Evolutionary conservation across 345 rosid species (phyloP).

Genomic region (Streptanthus diversifolius): DNA sequence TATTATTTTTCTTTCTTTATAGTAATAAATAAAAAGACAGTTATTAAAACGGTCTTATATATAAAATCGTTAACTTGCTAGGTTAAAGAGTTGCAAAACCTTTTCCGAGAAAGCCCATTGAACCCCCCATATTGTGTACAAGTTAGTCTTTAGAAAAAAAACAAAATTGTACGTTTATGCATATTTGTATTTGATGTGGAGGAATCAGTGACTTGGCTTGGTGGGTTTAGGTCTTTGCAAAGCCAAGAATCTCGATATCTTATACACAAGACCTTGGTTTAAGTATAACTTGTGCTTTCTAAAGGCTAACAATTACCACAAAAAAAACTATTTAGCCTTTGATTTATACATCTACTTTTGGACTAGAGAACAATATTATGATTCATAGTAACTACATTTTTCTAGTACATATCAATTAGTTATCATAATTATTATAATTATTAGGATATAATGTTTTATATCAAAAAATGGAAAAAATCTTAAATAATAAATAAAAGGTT

Average conservation of each 20-base stretch:
- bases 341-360: not conserved
- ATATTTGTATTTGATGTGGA: slow-evolving; percentile 11
- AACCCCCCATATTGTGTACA: slow-evolving; percentile 51
- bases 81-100: slow-evolving; percentile 35
- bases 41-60: not conserved
- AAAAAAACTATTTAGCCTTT: not conserved
- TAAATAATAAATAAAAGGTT: too few species aligned
- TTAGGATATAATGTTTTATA: too few species aligned
- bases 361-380: not conserved
- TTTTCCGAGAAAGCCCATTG: slow-evolving; percentile 58
- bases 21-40: not conserved
- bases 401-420: not conserved
- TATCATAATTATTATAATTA: not conserved
- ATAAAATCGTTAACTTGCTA: not conserved
- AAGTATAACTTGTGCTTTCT: slow-evolving; percentile 1
- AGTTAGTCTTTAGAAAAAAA: not conserved
- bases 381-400: not conserved
- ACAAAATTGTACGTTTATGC: not conserved
- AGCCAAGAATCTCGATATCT: slow-evolving; percentile 16
- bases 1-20: not conserved
- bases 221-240: slow-evolving; percentile 19
- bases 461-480: too few species aligned
- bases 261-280: slow-evolving; percentile 10
- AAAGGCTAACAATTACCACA: not conserved
- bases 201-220: slow-evolving; percentile 6